These are phyloP conservation scores for Hebeloma cylindrosporum DNA, from an alignment of 768 basidiomycete species.

Conservation along the genomic window DNA sequence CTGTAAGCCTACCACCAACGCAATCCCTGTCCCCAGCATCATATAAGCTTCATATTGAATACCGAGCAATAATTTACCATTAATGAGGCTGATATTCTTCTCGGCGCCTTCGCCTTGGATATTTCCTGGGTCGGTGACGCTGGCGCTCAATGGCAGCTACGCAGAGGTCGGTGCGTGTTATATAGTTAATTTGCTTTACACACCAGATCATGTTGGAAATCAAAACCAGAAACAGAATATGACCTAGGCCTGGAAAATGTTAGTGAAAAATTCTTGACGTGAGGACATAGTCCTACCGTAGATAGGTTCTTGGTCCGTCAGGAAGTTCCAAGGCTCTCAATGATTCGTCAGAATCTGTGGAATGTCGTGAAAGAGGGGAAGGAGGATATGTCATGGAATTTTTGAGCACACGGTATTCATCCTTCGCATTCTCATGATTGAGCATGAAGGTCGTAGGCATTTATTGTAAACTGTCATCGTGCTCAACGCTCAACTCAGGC, in stretches of 20 bases:
- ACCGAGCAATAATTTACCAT: constrained; percentile 50
- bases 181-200: constrained; percentile 3
- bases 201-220: constrained; percentile 70
- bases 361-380: constrained; percentile 41
- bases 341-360: constrained; percentile 69
- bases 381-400: constrained; percentile 42
- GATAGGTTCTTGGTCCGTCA: too few relatives aligned
- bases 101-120: constrained; percentile 50
- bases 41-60: background rate
- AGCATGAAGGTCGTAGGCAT: constrained; percentile 36
- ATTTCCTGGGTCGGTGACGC: constrained; percentile 68
- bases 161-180: background rate
- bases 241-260: constrained; percentile 46
- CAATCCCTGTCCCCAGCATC: constrained; percentile 57
- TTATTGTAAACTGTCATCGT: background rate
- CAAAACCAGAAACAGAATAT: constrained; percentile 73
- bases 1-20: constrained; percentile 80
- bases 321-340: constrained; percentile 78
- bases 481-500: background rate
- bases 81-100: constrained; percentile 74
- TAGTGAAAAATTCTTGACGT: background rate
- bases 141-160: constrained; percentile 69
- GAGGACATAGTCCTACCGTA: constrained; percentile 26
- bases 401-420: constrained; percentile 47
- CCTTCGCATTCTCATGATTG: constrained; percentile 32